A percentile compares a stretch with the other conserved stretches of the same genome.
These are phyloP conservation scores for Sugiyamaella neomexicana DNA, from an alignment of 1,139 yeast species.

Conservation along the genomic window DNA sequence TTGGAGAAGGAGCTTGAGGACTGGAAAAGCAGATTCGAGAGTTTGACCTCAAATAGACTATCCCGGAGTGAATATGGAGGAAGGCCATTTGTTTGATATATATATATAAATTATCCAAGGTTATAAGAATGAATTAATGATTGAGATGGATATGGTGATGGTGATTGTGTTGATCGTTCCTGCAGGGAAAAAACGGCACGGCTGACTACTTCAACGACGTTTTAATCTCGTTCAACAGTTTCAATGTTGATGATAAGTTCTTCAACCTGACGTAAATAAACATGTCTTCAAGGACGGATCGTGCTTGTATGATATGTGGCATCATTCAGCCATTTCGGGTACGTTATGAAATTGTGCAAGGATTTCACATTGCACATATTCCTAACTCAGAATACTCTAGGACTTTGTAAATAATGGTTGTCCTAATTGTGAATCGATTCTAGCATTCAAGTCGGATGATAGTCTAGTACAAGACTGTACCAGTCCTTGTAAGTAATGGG, in stretches of 20 bases:
- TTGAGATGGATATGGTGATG: no score
- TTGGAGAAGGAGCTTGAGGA: conserved; percentile 66
- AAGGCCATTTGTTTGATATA: conserved; percentile 11
- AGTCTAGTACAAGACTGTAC: conserved; percentile 88
- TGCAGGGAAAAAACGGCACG: not conserved
- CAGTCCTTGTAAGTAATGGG: conserved; percentile 60
- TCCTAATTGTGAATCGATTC: conserved; percentile 93
- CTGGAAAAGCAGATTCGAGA: conserved; percentile 53
- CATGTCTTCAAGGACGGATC: conserved; percentile 68
- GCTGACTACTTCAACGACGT: not conserved
- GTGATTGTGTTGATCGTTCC: not conserved
- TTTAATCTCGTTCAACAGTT: not conserved
- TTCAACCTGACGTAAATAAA: not conserved
- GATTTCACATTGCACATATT: not conserved
- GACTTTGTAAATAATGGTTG: conserved; percentile 83
- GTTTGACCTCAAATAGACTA: conserved; percentile 14
- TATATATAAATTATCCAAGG: not conserved
- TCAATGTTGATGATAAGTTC: not conserved
- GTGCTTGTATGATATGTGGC: conserved; percentile 98
- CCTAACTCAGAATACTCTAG: conserved; percentile 32
- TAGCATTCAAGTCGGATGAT: conserved; percentile 79
- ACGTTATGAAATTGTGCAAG: conserved; percentile 28
- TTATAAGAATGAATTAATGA: not conserved
- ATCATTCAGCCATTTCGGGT: conserved; percentile 73
- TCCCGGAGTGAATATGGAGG: conserved; percentile 14